A percentile compares a stretch with the other conserved stretches of the same genome.
phyloP scores from a whole-genome alignment of 805 yeast species.

The Hanseniaspora guilliermondii region DNA sequence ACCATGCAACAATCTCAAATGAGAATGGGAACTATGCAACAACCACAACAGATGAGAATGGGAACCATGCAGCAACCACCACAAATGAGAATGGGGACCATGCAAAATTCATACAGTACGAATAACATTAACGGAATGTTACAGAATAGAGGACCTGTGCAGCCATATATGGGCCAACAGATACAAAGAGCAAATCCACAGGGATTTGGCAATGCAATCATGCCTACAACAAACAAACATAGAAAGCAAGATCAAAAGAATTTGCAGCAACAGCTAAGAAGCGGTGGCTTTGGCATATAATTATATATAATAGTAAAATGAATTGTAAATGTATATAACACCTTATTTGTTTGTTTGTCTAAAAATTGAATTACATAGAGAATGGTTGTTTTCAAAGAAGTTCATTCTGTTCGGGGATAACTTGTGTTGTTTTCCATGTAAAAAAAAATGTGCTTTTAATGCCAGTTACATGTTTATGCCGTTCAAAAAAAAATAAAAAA shows the following conservation, averaged over 20 bases:
- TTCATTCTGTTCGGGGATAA: no score
- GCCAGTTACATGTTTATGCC: no score
- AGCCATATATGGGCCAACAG: slow-evolving; percentile 5
- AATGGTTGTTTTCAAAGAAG: no score
- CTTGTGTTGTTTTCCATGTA: no score
- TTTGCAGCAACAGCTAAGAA: slow-evolving; percentile 12
- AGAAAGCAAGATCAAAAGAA: slow-evolving; percentile 9
- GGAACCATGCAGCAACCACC: neutral
- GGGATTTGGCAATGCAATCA: neutral
- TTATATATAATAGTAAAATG: slow-evolving; percentile 15
- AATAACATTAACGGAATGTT: neutral
- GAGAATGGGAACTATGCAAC: neutral
- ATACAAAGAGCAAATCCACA: neutral
- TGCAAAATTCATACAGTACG: neutral
- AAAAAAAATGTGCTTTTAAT: no score
- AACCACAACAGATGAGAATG: neutral
- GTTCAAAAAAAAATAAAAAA: no score
- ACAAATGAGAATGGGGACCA: neutral
- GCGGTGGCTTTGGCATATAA: slow-evolving; percentile 14
- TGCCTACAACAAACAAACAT: slow-evolving; percentile 9
- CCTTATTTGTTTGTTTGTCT: neutral
- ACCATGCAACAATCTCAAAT: neutral
- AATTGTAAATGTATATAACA: neutral
- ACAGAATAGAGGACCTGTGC: neutral
- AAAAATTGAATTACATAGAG: no score